Evolutionary conservation across 805 yeast species (phyloP).

Genomic region (Cyberlindnera mycetangii): DNA sequence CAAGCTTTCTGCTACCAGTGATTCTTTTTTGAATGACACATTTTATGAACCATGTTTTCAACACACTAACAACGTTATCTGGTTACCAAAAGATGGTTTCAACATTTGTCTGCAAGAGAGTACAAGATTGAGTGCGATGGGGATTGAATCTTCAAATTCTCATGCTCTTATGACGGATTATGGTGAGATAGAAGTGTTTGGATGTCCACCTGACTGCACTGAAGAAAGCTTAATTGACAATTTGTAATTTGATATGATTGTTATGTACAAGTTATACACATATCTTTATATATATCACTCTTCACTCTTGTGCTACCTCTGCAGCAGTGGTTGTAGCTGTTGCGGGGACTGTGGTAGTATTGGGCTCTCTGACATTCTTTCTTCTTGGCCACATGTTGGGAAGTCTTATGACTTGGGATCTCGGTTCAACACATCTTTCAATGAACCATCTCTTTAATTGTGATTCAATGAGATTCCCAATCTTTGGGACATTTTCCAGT

Average conservation of each 20-base stretch:
- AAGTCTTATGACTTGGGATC: slow-evolving; percentile 78
- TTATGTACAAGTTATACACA: neutral
- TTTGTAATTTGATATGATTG: neutral
- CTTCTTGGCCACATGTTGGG: slow-evolving; percentile 88
- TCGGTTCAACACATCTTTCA: slow-evolving; percentile 91
- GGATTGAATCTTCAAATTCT: slow-evolving; percentile 23
- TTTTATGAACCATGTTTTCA: slow-evolving; percentile 28
- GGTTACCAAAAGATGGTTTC: slow-evolving; percentile 26
- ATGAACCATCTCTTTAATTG: slow-evolving; percentile 84
- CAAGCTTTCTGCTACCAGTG: slow-evolving; percentile 2
- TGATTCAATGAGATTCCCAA: slow-evolving; percentile 78
- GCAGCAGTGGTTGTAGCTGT: slow-evolving; percentile 3
- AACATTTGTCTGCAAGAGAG: slow-evolving; percentile 17
- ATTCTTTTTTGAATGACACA: slow-evolving; percentile 20
- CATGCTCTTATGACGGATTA: slow-evolving; percentile 18
- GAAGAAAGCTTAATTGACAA: slow-evolving; percentile 1
- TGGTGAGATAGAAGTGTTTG: slow-evolving; percentile 23
- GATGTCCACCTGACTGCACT: slow-evolving; percentile 26
- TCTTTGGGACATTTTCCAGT: slow-evolving; percentile 89
- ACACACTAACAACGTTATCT: slow-evolving; percentile 17
- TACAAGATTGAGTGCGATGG: slow-evolving; percentile 20
- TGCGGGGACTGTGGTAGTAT: neutral
- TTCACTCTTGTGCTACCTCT: slow-evolving; percentile 10
- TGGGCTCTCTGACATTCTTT: slow-evolving; percentile 50
- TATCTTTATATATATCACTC: slow-evolving; percentile 14